These are phyloP conservation scores for Elsinoe fawcettii DNA, from an alignment of 2,329 filamentous ascomycete species.

Conservation along the genomic window DNA sequence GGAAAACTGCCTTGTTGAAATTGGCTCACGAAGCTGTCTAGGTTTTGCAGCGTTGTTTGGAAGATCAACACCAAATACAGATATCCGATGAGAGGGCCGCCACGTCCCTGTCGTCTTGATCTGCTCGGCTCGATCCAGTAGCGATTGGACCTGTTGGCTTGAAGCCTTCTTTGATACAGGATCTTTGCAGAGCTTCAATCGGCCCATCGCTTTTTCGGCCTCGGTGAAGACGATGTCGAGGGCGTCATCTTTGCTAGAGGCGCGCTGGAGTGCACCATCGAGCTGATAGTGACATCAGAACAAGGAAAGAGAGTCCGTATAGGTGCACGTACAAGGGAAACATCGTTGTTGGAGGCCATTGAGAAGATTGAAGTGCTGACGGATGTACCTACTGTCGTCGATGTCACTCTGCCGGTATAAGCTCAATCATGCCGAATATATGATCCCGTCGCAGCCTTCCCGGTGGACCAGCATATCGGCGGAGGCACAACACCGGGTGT, in stretches of 20 bases:
- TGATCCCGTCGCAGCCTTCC: no score
- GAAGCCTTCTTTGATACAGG: constrained; percentile 41
- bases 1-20: constrained; percentile 56
- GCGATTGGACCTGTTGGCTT: constrained; percentile 54
- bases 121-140: constrained; percentile 64
- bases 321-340: neutral
- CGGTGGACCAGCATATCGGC: no score
- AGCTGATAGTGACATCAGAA: neutral
- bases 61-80: neutral
- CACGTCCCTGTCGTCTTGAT: constrained; percentile 53
- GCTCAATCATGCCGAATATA: no score
- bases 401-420: neutral
- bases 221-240: constrained; percentile 68
- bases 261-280: constrained; percentile 20
- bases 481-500: no score
- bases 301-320: neutral
- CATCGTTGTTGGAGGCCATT: neutral
- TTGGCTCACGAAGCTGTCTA: constrained; percentile 38
- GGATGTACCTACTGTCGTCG: neutral
- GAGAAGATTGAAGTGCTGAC: neutral
- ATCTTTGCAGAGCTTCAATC: constrained; percentile 53
- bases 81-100: constrained; percentile 16
- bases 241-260: constrained; percentile 54
- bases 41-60: constrained; percentile 22
- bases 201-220: constrained; percentile 74